Evolutionary conservation across 768 basidiomycete genomes (phyloP).

Genomic region (Gautieria morchelliformis): DNA sequence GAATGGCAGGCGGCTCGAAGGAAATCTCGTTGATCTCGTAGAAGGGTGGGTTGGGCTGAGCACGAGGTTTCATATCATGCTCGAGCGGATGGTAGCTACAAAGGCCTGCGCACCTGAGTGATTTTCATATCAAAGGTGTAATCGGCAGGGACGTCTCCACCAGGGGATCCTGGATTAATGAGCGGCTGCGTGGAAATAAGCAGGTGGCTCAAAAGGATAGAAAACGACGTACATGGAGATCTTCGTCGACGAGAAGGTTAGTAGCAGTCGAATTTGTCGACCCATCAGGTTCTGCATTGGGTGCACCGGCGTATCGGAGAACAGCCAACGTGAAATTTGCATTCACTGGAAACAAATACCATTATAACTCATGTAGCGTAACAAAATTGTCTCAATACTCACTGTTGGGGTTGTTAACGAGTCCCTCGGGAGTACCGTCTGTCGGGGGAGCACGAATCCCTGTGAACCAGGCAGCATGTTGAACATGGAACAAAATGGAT

Average conservation of each 20-base stretch:
- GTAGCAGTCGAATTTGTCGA: conserved; percentile 10
- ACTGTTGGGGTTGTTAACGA: background rate
- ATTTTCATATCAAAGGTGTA: background rate
- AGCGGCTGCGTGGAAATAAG: conserved; percentile 11
- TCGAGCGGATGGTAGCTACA: background rate
- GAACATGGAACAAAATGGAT: background rate
- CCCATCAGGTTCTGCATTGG: conserved; percentile 25
- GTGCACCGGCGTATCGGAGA: conserved; percentile 33
- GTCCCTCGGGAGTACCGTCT: background rate
- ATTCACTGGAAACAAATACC: background rate
- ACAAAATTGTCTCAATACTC: background rate
- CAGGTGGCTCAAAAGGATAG: background rate
- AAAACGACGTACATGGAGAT: conserved; percentile 18
- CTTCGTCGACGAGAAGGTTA: conserved; percentile 22
- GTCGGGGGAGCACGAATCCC: conserved; percentile 10
- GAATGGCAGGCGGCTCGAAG: background rate
- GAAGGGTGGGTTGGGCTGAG: background rate
- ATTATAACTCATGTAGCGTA: background rate
- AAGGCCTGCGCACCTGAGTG: background rate
- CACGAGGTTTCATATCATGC: background rate
- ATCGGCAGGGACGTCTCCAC: background rate
- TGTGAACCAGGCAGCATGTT: background rate
- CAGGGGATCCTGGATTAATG: conserved; percentile 1
- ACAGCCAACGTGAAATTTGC: conserved; percentile 31
- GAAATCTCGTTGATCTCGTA: background rate